phyloP scores from a whole-genome alignment of 495 filamentous ascomycete genomes.

The Talaromyces stipitatus region DNA sequence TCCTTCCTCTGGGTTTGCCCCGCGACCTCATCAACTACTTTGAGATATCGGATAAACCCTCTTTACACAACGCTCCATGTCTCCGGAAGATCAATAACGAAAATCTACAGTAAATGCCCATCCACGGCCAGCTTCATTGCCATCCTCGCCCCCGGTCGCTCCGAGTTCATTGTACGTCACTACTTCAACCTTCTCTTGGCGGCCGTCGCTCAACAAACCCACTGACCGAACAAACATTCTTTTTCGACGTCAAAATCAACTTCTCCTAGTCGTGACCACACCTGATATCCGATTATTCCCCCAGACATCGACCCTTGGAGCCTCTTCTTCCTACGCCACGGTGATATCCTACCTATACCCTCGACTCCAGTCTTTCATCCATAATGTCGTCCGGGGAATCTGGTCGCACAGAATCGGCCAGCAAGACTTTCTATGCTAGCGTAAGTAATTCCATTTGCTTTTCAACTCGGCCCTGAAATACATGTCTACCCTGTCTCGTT shows the following conservation, averaged over 20 bases:
- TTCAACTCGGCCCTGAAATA: not conserved
- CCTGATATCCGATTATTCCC: not conserved
- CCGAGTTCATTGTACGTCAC: not conserved
- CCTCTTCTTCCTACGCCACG: not conserved
- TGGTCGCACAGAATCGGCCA: conserved; percentile 15
- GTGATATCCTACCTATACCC: not conserved
- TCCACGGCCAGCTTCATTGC: not conserved
- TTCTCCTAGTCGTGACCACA: not conserved
- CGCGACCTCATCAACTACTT: not conserved
- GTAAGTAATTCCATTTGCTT: conserved; percentile 16
- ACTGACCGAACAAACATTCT: not conserved
- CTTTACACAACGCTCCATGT: not conserved
- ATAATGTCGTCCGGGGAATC: conserved; percentile 10
- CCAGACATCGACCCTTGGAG: not conserved
- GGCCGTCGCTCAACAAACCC: not conserved
- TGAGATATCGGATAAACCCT: not conserved
- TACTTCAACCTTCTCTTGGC: not conserved
- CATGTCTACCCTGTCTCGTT: conserved; percentile 1
- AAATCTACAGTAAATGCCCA: not conserved
- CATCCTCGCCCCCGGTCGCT: not conserved
- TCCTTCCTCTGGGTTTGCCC: not conserved
- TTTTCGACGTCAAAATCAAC: not conserved
- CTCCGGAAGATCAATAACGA: not conserved
- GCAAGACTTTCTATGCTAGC: conserved; percentile 27
- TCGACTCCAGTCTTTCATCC: not conserved